Conservation (phyloP, 352 stramenopile genomes). For the Globisporangium lucens region DNA sequence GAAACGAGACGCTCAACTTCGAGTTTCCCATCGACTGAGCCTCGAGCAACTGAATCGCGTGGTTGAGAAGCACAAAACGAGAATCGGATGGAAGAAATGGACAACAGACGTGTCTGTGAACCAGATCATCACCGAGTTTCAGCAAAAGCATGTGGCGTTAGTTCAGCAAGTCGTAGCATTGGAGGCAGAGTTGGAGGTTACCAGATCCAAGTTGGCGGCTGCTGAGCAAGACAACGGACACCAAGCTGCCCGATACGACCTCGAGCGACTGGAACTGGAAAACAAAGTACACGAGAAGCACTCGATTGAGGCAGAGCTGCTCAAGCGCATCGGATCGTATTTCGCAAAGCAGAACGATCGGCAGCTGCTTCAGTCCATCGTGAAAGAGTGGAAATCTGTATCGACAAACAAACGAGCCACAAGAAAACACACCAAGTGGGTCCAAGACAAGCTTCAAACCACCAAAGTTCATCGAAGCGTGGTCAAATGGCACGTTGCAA, state of each 20-base stretch:
- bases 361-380: constrained; percentile 15
- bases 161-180: neutral
- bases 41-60: constrained; percentile 6
- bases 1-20: neutral
- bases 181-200: neutral
- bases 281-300: constrained; percentile 5
- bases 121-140: neutral
- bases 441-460: neutral
- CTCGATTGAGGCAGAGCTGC: constrained; percentile 20
- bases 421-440: constrained; percentile 7
- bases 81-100: constrained; percentile 9
- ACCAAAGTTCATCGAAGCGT: neutral
- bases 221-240: constrained; percentile 7
- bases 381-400: constrained; percentile 12
- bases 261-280: neutral
- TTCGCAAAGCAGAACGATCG: constrained; percentile 34
- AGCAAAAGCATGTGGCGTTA: neutral
- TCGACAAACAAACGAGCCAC: constrained; percentile 4
- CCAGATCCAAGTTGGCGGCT: neutral
- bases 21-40: neutral
- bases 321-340: constrained; percentile 30
- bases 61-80: neutral
- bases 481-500: constrained; percentile 5
- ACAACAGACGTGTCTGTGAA: neutral
- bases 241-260: neutral